Evolutionary conservation across 2,329 filamentous ascomycete species (phyloP).

Genomic region (Aspergillus puulaauensis): DNA sequence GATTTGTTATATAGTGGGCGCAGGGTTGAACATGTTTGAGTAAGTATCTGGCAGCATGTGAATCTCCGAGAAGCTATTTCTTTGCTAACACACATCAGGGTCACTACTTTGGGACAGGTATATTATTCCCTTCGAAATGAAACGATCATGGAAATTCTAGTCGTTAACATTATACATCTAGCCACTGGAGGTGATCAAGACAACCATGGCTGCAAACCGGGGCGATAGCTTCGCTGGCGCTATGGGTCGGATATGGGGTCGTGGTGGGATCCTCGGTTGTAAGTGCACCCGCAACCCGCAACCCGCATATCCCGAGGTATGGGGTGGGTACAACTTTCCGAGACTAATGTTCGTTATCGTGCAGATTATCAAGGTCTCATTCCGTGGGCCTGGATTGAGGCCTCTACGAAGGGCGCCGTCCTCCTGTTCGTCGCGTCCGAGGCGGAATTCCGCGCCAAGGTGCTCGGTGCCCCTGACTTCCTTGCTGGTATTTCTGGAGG

Average conservation of each 20-base stretch:
- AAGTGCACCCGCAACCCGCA: conserved; percentile 43
- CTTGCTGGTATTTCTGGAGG: conserved; percentile 84
- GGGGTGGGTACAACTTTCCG: conserved; percentile 10
- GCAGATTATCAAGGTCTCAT: conserved; percentile 99
- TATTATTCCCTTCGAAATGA: background rate
- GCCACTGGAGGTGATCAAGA: conserved; percentile 98
- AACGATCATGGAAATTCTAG: background rate
- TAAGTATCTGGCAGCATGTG: conserved; percentile 39
- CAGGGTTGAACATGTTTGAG: conserved; percentile 95
- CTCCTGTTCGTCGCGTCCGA: conserved; percentile 98
- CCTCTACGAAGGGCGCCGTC: conserved; percentile 97
- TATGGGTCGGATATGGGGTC: conserved; percentile 84
- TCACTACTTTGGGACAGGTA: conserved; percentile 69
- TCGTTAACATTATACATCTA: conserved; percentile 40
- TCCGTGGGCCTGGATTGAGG: conserved; percentile 99
- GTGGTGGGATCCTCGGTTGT: conserved; percentile 94
- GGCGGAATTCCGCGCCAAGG: conserved; percentile 90
- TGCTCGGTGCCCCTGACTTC: conserved; percentile 81
- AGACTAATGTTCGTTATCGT: conserved; percentile 13
- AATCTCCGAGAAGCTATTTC: conserved; percentile 1
- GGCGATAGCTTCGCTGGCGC: conserved; percentile 80
- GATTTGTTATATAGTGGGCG: conserved; percentile 60
- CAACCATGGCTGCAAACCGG: conserved; percentile 98
- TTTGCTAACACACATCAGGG: conserved; percentile 41
- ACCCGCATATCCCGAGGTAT: conserved; percentile 13